Base-by-base conservation (phyloP, 2,329 filamentous ascomycete genomes). In the Cladosporium colombiae region DNA sequence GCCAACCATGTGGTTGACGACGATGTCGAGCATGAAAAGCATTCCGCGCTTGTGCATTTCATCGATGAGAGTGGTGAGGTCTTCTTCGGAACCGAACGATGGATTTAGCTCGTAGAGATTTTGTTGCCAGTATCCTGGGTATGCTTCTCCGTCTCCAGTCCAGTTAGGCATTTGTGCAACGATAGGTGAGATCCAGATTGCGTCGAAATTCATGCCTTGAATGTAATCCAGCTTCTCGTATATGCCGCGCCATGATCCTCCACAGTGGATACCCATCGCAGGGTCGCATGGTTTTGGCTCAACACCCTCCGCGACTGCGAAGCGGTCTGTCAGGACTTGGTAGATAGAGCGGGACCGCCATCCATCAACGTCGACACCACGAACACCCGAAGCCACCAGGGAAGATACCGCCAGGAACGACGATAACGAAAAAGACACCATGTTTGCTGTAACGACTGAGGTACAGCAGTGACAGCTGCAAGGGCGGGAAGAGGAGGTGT, bases 291-390 rank as follows among this genome's bases (percentile, higher is more conserved):
- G 67, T 31, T 75, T 77, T n/a, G 81, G 80, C 3, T 77, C 80
- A 5, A 77, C 80, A 21, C 81, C 82, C 68, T 80, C 77, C 2
- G 76, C 80, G 10, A 81, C 81, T 5, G 84, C 85, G 66, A 85
- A 81, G 1, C 86, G 83, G 70, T 87, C 85, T 2, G 85, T 86
- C 69, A 88, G 75, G 44, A 83, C 81, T 76, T 87, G 85, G 73
- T 88, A 88, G 63, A 87, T 86, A 25, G 74, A 76, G 60, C 74
- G 69, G 21, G 70, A 72, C 27, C 78, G 72, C 79, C 79, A 81
- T 52, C 80, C 70, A 7, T 72, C 72, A 21, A 68, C 62, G n/a
- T 55, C 61, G 23, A 55, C 61, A 33, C 33, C 61, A n/a, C 27
- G 33, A 52, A 55, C 61, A 37, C 25, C 50, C 11, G 61, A 63